Evolutionary conservation across 371 early-diverging fungal genomes (phyloP).

Genomic region (Zancudomyces culisetae): DNA sequence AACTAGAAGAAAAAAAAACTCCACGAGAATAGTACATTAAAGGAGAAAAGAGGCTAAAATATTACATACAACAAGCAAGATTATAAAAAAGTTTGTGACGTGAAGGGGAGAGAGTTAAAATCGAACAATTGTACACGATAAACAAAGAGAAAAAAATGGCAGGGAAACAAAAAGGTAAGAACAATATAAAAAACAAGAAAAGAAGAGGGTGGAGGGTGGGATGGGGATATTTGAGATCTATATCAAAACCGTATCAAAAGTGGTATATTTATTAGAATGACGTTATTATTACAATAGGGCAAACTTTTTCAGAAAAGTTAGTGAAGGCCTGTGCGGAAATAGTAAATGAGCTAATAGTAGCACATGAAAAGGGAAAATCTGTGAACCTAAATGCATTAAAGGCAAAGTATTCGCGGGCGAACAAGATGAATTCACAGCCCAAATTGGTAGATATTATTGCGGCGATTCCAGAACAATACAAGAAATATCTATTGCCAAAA

Average conservation of each 20-base stretch:
- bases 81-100: no score
- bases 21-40: no score
- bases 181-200: no score
- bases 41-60: no score
- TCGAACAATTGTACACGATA: no score
- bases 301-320: slow-evolving; percentile 38
- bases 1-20: no score
- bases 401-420: slow-evolving; percentile 45
- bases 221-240: background rate
- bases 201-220: no score
- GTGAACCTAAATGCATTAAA: slow-evolving; percentile 80
- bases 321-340: slow-evolving; percentile 77
- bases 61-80: no score
- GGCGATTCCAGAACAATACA: slow-evolving; percentile 92
- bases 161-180: no score
- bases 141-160: no score
- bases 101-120: no score
- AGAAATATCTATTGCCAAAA: slow-evolving; percentile 59
- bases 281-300: background rate
- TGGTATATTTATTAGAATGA: background rate
- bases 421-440: slow-evolving; percentile 75
- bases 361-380: slow-evolving; percentile 44
- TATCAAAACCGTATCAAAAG: background rate
- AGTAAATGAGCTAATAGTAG: slow-evolving; percentile 64
- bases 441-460: slow-evolving; percentile 98